Percentiles rank a stretch among this genome's conserved stretches.
Conservation (phyloP, 2,329 filamentous ascomycete species). For the Aspergillus jensenii region DNA sequence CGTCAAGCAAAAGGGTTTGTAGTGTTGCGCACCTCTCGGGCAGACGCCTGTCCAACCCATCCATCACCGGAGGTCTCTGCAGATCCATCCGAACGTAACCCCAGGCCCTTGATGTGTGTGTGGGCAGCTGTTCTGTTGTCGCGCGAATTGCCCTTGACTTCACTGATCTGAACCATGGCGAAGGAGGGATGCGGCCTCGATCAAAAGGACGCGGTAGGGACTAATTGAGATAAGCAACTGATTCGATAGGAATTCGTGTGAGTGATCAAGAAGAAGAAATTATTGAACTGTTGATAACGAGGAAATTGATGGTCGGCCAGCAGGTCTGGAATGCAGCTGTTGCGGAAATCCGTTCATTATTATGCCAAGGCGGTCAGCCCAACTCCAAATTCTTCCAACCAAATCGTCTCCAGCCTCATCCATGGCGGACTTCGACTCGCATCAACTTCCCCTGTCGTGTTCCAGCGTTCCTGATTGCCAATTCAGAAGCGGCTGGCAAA, state of each 20-base stretch:
- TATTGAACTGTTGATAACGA: not conserved
- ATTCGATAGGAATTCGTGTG: not conserved
- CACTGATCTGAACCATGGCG: conserved; percentile 82
- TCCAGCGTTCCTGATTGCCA: conserved; percentile 8
- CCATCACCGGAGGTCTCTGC: conserved; percentile 78
- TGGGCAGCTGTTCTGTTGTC: conserved; percentile 96
- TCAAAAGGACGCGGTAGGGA: conserved; percentile 19
- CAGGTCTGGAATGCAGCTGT: conserved; percentile 12
- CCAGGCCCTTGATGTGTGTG: conserved; percentile 95
- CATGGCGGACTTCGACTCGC: not conserved
- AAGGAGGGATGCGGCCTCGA: conserved; percentile 25
- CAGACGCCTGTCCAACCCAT: conserved; percentile 84
- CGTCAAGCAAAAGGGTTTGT: not conserved
- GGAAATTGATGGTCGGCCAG: conserved; percentile 12
- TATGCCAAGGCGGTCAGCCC: conserved; percentile 36
- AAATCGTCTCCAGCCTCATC: conserved; percentile 7
- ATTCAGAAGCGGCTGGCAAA: conserved; percentile 31
- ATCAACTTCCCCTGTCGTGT: conserved; percentile 15
- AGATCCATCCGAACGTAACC: conserved; percentile 79
- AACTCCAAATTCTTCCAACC: conserved; percentile 33
- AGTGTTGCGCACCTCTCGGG: conserved; percentile 70
- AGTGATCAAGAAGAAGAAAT: conserved; percentile 11
- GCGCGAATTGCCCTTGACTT: conserved; percentile 90
- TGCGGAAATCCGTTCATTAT: conserved; percentile 16
- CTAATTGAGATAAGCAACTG: not conserved